A percentile compares a stretch with the other conserved stretches of the same genome.
These are phyloP conservation scores for Chrysanthemum makinoi DNA, from an alignment of 129 eudicot species.

Conservation along the genomic window DNA sequence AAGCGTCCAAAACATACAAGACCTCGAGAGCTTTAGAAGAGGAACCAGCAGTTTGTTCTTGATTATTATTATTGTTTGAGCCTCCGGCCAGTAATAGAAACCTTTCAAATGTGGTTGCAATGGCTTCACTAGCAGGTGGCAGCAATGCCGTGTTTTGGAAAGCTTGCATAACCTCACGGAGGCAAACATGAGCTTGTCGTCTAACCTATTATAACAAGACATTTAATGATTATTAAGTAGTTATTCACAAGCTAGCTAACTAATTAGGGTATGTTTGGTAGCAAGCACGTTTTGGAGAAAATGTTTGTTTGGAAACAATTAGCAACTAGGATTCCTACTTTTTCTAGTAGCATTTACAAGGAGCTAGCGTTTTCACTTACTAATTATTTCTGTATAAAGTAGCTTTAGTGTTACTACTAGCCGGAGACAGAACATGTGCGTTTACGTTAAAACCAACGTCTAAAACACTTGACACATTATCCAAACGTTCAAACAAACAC, in stretches of 20 bases:
- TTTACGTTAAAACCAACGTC: too few relatives aligned
- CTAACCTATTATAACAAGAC: constrained; percentile 52
- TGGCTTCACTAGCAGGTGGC: constrained; percentile 86
- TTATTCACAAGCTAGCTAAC: background rate
- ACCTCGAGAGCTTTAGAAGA: constrained; percentile 81
- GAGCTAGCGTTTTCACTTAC: too few relatives aligned
- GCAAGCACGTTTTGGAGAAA: background rate
- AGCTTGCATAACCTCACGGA: constrained; percentile 60
- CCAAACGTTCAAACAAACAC: too few relatives aligned
- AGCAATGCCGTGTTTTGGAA: constrained; percentile 50
- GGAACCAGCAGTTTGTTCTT: constrained; percentile 36
- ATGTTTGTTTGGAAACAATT: too few relatives aligned
- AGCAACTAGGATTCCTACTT: too few relatives aligned
- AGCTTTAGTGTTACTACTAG: too few relatives aligned
- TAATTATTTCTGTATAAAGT: too few relatives aligned
- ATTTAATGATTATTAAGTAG: background rate
- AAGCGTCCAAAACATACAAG: constrained; percentile 69
- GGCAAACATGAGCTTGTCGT: constrained; percentile 59
- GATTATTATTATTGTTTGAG: constrained; percentile 52
- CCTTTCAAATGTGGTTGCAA: constrained; percentile 65
- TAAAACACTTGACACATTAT: too few relatives aligned
- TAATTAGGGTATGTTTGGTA: too few relatives aligned
- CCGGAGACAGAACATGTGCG: too few relatives aligned
- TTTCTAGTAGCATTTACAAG: too few relatives aligned
- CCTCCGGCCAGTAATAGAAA: constrained; percentile 84